Base-by-base conservation (phyloP, 2,329 filamentous ascomycete species). In the Penicillium sp. region DNA sequence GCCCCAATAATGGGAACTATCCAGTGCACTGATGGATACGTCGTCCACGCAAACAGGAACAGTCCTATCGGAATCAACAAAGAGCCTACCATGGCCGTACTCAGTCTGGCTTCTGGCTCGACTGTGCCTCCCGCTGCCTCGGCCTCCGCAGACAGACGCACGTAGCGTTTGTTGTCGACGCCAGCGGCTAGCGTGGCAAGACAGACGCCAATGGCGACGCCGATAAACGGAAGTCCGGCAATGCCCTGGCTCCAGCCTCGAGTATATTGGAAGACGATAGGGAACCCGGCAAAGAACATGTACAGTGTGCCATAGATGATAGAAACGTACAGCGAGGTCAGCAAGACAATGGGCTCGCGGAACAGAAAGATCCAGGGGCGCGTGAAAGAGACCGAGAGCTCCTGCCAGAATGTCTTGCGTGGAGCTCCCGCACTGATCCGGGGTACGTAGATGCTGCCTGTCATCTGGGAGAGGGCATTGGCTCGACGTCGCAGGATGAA, bases 1-100 rank as follows among this genome's bases (percentile, higher is more conserved):
- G 29, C 26, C 7, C 21, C 28, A 17, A 36, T 25, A 13, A 39
- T 33, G 9, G 32, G 31, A 7, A 33, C 39, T 11, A 38, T 32
- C 39, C 39, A 46, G 19, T 46, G 43, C 9, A 46, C 28, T 9
- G 25, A 32, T 13, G 34, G 39, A 9, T n/a, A 43, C 20, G 45
- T 52, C 0, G 45, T 55, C 54, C 54, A 57, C 2, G 51, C 49
- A 26, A 57, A 57, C 48, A 48, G 48, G 33, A 57, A 57, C 3
- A 56, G 30, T 1, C 47, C 45, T 13, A 48, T 37, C 3, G 49
- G 45, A 10, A 57, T 45, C 1, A 34, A 31, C 13, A 56, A 13
- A 2, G 33, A 39, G 1, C 43, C 53, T 9, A 51, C 21, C 41
- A 57, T 50, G 1, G 36, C 33, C 0, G 39, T 36, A 0, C 43